Percentiles rank a stretch among this genome's conserved stretches.
Conservation (phyloP, 176 grass and related monocot species). For the Oryza brachyantha region DNA sequence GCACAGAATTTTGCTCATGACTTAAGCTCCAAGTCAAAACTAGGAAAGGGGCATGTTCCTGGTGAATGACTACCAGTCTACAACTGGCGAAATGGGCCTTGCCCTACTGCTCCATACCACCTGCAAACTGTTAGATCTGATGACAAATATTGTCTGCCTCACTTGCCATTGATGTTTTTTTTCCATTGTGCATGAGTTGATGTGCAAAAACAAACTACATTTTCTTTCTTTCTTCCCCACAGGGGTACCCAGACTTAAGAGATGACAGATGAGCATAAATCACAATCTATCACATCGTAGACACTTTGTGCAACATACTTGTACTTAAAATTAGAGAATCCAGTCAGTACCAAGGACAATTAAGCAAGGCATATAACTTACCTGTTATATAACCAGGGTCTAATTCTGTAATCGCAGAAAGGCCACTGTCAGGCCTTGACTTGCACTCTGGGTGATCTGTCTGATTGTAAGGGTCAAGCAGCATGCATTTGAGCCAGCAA, state of each 20-base stretch:
- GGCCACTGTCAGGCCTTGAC: conserved; percentile 89
- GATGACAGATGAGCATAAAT: neutral
- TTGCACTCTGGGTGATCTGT: conserved; percentile 90
- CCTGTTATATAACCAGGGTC: conserved; percentile 97
- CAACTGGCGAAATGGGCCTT: neutral
- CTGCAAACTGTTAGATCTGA: neutral
- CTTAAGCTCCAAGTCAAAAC: neutral
- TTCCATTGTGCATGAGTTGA: neutral
- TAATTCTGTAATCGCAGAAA: conserved; percentile 96
- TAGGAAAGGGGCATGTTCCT: neutral
- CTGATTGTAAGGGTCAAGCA: conserved; percentile 91
- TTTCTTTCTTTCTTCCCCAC: neutral
- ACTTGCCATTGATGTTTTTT: neutral
- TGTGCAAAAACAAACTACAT: neutral
- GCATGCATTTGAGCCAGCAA: conserved; percentile 98
- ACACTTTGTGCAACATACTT: neutral
- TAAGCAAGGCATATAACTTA: conserved; percentile 33
- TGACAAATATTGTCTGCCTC: neutral
- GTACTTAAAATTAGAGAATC: neutral
- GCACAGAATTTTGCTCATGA: neutral
- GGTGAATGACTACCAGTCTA: neutral
- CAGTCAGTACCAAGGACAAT: neutral
- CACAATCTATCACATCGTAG: neutral
- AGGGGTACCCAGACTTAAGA: neutral
- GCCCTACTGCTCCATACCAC: neutral